A percentile compares a stretch with the other conserved stretches of the same genome.
Conservation (phyloP, 345 rosid species). For the Rhizophora apiculata region DNA sequence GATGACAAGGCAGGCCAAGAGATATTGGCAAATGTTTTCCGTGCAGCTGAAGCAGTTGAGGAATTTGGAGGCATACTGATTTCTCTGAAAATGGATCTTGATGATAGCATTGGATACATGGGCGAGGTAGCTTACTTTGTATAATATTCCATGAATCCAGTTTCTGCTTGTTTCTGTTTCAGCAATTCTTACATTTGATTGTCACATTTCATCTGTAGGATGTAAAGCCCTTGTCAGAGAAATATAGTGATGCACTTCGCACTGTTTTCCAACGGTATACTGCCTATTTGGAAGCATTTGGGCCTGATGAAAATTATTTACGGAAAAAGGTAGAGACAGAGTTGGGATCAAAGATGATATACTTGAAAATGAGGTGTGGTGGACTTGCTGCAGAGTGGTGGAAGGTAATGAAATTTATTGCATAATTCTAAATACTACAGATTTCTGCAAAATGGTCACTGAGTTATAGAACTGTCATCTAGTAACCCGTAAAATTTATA, state of each 20-base stretch:
- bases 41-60: conserved; percentile 90
- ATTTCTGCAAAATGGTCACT: background rate
- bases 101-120: conserved; percentile 76
- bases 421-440: background rate
- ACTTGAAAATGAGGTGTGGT: conserved; percentile 93
- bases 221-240: conserved; percentile 63
- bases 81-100: conserved; percentile 78
- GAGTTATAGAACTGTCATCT: background rate
- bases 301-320: conserved; percentile 66
- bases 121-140: conserved; percentile 65
- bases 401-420: conserved; percentile 52
- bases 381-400: conserved; percentile 92
- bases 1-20: conserved; percentile 82
- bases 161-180: background rate
- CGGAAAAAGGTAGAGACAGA: conserved; percentile 90
- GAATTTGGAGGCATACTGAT: conserved; percentile 70
- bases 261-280: conserved; percentile 58
- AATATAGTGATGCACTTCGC: conserved; percentile 46
- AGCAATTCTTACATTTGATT: conserved; percentile 11
- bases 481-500: background rate
- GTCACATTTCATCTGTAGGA: conserved; percentile 41
- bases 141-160: background rate
- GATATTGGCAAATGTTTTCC: conserved; percentile 53
- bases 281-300: conserved; percentile 66
- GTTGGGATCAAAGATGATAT: conserved; percentile 91